phyloP scores from a whole-genome alignment of 73 alveolate species.

The Paramecium sonneborni region DNA sequence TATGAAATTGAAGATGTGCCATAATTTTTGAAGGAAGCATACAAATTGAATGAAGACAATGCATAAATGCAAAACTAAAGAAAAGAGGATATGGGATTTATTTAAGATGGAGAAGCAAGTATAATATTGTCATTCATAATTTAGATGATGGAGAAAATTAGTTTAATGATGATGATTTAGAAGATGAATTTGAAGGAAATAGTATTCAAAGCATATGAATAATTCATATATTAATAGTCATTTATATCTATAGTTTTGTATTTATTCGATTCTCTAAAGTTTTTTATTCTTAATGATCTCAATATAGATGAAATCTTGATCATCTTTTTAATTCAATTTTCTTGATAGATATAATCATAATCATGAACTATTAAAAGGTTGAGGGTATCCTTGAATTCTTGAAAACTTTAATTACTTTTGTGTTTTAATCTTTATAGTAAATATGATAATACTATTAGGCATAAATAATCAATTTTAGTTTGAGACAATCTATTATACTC shows the following conservation, averaged over 20 bases:
- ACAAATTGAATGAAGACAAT: constrained; percentile 24
- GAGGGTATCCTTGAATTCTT: not conserved
- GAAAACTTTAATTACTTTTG: not conserved
- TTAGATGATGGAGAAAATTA: constrained; percentile 8
- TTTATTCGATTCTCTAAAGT: not conserved
- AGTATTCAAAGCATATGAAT: constrained; percentile 1
- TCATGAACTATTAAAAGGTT: not conserved
- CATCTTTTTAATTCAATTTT: not conserved
- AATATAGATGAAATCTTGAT: not conserved
- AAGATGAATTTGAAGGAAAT: constrained; percentile 34
- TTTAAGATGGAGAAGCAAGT: constrained; percentile 27
- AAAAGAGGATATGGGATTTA: constrained; percentile 26
- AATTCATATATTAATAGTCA: not conserved
- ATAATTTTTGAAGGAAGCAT: constrained; percentile 11
- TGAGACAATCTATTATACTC: not conserved
- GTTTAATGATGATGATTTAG: constrained; percentile 24
- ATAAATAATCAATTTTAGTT: not conserved
- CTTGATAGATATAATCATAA: not conserved
- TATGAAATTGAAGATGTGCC: constrained; percentile 57
- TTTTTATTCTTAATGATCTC: not conserved
- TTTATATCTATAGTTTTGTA: not conserved
- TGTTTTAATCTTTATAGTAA: too few relatives aligned
- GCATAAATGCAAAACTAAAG: not conserved
- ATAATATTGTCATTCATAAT: not conserved
- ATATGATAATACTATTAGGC: too few relatives aligned